phyloP scores from a whole-genome alignment of 441 rosid species.

The Populus tomentosa region DNA sequence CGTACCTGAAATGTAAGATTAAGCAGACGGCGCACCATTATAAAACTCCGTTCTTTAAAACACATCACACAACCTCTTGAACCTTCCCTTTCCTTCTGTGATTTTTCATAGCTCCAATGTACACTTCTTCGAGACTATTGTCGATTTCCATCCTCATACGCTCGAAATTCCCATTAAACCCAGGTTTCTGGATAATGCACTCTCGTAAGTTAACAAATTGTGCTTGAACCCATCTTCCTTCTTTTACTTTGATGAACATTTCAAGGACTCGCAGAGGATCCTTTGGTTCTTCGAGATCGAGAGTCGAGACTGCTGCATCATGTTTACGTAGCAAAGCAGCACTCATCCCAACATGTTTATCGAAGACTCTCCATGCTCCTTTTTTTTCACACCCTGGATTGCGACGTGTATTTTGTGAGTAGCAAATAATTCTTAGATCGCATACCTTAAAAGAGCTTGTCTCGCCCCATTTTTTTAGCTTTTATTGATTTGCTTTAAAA shows the following conservation, averaged over 20 bases:
- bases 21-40: slow-evolving; percentile 57
- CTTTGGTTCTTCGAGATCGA: slow-evolving; percentile 46
- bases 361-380: no score
- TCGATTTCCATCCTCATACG: slow-evolving; percentile 47
- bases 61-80: slow-evolving; percentile 73
- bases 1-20: slow-evolving; percentile 76
- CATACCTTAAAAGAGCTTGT: no score
- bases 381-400: no score
- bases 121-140: slow-evolving; percentile 66
- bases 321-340: slow-evolving; percentile 66
- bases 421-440: no score
- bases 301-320: slow-evolving; percentile 57
- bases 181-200: slow-evolving; percentile 71
- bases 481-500: no score
- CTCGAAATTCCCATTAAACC: slow-evolving; percentile 66
- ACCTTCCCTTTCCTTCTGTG: slow-evolving; percentile 75
- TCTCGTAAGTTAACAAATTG: slow-evolving; percentile 66
- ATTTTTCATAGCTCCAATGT: slow-evolving; percentile 61
- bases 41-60: slow-evolving; percentile 97
- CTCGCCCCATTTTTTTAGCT: no score
- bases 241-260: slow-evolving; percentile 69
- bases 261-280: slow-evolving; percentile 69
- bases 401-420: no score
- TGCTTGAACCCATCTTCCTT: slow-evolving; percentile 66
- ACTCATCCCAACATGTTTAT: slow-evolving; percentile 41